Percentiles rank a stretch among this genome's conserved stretches.
phyloP scores from a whole-genome alignment of 495 filamentous ascomycete species.

The Penicillium egyptiacum region DNA sequence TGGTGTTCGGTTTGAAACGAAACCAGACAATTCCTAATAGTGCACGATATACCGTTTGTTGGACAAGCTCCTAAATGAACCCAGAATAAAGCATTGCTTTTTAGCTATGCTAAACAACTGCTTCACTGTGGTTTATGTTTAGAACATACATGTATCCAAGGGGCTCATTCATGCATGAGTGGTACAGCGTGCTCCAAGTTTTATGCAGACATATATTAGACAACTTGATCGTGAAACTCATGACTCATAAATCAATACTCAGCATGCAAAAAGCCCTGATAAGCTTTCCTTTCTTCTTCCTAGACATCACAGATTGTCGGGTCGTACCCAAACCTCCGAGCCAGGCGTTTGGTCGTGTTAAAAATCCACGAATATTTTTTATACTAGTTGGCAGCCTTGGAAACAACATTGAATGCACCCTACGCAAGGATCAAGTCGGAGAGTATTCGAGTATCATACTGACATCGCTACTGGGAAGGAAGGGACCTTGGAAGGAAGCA shows the following conservation, averaged over 20 bases:
- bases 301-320: not conserved
- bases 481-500: not conserved
- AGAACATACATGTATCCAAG: not conserved
- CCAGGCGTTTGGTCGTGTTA: not conserved
- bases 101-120: not conserved
- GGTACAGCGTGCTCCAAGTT: not conserved
- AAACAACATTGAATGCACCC: not conserved
- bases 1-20: constrained; percentile 18
- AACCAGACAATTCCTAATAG: not conserved
- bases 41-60: not conserved
- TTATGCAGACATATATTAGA: not conserved
- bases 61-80: not conserved
- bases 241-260: not conserved
- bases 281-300: not conserved
- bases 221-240: not conserved
- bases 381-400: not conserved
- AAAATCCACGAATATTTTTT: not conserved
- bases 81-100: constrained; percentile 3
- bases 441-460: not conserved
- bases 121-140: not conserved
- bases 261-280: not conserved
- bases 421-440: not conserved
- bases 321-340: not conserved
- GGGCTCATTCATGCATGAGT: not conserved
- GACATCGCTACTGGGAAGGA: not conserved